Evolutionary conservation across 1,139 yeast genomes (phyloP).

Genomic region (Saccharomyces hybrid): DNA sequence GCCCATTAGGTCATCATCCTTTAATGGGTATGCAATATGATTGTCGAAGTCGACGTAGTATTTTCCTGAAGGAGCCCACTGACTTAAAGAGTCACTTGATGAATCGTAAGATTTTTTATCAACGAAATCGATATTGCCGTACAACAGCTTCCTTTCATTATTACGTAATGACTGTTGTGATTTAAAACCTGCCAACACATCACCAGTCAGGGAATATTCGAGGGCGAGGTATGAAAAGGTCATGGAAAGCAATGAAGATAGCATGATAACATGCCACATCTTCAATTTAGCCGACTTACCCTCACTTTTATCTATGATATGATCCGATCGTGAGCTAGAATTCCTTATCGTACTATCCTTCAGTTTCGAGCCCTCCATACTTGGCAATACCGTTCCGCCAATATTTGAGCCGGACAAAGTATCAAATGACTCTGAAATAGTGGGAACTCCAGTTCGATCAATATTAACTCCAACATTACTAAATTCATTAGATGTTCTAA

Average conservation of each 20-base stretch:
- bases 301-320: background rate
- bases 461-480: background rate
- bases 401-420: background rate
- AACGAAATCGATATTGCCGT: slow-evolving; percentile 8
- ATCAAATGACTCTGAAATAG: background rate
- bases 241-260: slow-evolving; percentile 6
- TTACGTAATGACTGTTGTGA: background rate
- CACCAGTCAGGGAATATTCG: slow-evolving; percentile 1
- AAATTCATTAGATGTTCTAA: background rate
- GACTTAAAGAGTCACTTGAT: background rate
- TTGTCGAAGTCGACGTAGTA: slow-evolving; percentile 18
- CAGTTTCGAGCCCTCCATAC: background rate
- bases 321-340: background rate
- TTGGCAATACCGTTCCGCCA: background rate
- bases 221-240: background rate
- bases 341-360: background rate
- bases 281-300: slow-evolving; percentile 1
- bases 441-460: background rate
- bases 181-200: slow-evolving; percentile 7
- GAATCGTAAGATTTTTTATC: slow-evolving; percentile 5
- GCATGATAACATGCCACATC: slow-evolving; percentile 9
- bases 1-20: slow-evolving; percentile 9
- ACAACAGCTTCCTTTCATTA: slow-evolving; percentile 2
- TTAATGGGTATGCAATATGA: slow-evolving; percentile 14
- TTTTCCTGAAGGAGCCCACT: slow-evolving; percentile 16